These are phyloP conservation scores for Carex pumila DNA, from an alignment of 176 grass and related monocot genomes.

Conservation along the genomic window DNA sequence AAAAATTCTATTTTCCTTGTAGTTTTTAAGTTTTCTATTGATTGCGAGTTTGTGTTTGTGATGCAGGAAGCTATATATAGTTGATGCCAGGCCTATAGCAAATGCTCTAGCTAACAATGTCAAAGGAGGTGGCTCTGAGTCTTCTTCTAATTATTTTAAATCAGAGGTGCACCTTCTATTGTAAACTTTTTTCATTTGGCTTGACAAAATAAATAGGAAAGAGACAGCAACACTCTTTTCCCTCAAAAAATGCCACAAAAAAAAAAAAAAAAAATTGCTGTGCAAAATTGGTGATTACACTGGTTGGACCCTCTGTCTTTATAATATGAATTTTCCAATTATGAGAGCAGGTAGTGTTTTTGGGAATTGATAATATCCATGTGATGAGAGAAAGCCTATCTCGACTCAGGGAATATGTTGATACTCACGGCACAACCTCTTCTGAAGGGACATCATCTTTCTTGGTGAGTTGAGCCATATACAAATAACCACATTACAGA, in stretches of 20 bases:
- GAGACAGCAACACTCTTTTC: background rate
- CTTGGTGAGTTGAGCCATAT: slow-evolving; percentile 33
- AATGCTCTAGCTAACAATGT: slow-evolving; percentile 97
- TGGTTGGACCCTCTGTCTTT: background rate
- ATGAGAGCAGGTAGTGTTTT: slow-evolving; percentile 67
- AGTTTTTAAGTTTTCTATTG: slow-evolving; percentile 22
- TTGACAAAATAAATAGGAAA: background rate
- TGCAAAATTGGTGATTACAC: background rate
- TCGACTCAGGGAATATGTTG: slow-evolving; percentile 96
- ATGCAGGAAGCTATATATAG: slow-evolving; percentile 93
- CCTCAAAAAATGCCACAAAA: background rate
- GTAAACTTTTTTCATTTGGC: background rate
- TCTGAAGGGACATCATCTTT: slow-evolving; percentile 82
- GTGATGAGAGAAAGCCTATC: slow-evolving; percentile 95
- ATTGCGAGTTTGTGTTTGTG: slow-evolving; percentile 18
- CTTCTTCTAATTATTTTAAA: slow-evolving; percentile 82
- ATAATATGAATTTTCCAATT: slow-evolving; percentile 33
- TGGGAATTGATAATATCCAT: slow-evolving; percentile 98
- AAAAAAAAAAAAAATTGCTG: background rate
- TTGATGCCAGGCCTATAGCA: slow-evolving; percentile 93
- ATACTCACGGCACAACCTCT: slow-evolving; percentile 72
- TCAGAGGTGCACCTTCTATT: slow-evolving; percentile 58
- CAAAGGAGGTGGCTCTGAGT: slow-evolving; percentile 96
- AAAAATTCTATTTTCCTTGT: background rate
- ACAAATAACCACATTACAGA: background rate